A percentile compares a stretch with the other conserved stretches of the same genome.
phyloP scores from a whole-genome alignment of 208 protist species.

The Leishmania braziliensis region DNA sequence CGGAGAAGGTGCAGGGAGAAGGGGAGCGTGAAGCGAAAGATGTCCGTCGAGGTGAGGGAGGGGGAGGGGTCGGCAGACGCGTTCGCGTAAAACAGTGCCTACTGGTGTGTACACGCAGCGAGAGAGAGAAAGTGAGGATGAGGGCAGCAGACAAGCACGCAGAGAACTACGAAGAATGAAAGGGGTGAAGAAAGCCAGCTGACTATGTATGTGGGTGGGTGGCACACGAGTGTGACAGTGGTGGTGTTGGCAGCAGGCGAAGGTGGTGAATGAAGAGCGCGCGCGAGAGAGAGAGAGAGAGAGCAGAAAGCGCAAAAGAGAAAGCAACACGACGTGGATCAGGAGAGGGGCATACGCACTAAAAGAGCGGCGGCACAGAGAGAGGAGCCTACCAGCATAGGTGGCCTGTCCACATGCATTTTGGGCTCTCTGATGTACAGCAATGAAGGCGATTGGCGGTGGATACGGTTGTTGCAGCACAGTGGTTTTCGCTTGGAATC shows the following conservation, averaged over 20 bases:
- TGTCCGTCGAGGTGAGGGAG: neutral
- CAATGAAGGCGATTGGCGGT: neutral
- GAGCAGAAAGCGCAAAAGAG: neutral
- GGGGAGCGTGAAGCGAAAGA: neutral
- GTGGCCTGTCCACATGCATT: neutral
- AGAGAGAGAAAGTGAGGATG: neutral
- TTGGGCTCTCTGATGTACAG: neutral
- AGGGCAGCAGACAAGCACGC: neutral
- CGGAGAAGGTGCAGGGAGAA: neutral
- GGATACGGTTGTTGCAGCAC: neutral
- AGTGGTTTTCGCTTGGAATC: neutral
- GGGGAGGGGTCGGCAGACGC: neutral
- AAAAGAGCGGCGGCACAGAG: neutral
- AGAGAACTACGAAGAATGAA: neutral
- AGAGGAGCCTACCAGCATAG: neutral
- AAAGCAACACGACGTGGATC: neutral
- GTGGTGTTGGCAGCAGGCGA: neutral
- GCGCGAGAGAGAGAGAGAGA: too few relatives aligned
- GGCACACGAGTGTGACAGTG: neutral
- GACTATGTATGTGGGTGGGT: neutral
- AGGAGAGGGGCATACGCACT: neutral
- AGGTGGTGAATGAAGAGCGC: neutral
- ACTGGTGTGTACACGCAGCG: neutral
- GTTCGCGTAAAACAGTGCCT: neutral
- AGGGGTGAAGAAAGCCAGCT: neutral